phyloP scores from a whole-genome alignment of 1,284 basidiomycete species.

The Chondrostereum purpureum region DNA sequence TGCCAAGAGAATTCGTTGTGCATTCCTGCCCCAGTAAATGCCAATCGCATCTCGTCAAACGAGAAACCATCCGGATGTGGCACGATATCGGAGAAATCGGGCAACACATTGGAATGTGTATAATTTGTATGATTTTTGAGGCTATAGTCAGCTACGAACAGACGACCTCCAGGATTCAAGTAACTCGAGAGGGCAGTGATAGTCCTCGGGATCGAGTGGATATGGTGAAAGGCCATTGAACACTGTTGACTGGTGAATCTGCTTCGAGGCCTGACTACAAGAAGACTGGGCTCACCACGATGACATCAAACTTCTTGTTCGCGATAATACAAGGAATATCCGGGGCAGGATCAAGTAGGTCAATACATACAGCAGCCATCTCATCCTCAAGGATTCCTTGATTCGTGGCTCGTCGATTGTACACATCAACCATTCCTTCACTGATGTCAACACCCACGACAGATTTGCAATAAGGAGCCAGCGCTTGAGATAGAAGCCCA shows the following conservation, averaged over 20 bases:
- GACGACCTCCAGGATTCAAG: constrained; percentile 53
- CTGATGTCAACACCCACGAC: constrained; percentile 70
- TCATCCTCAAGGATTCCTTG: constrained; percentile 53
- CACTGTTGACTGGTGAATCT: too few species aligned
- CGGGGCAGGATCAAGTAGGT: constrained; percentile 35
- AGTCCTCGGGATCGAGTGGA: constrained; percentile 40
- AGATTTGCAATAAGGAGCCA: constrained; percentile 47
- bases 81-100: constrained; percentile 16
- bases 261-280: too few species aligned
- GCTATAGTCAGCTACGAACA: constrained; percentile 53
- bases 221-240: constrained; percentile 63
- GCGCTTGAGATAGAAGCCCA: constrained; percentile 49
- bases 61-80: constrained; percentile 14
- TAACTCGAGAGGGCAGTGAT: constrained; percentile 48
- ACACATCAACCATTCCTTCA: constrained; percentile 55
- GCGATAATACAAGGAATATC: constrained; percentile 46
- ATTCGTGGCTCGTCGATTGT: constrained; percentile 46
- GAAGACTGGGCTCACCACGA: constrained; percentile 45
- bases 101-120: constrained; percentile 19
- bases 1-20: neutral
- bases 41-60: constrained; percentile 6
- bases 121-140: constrained; percentile 8
- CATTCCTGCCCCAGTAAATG: constrained; percentile 13
- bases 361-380: constrained; percentile 51
- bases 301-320: constrained; percentile 52